These are phyloP conservation scores for Zymoseptoria pseudotritici DNA, from an alignment of 2,329 filamentous ascomycete species.

Conservation along the genomic window DNA sequence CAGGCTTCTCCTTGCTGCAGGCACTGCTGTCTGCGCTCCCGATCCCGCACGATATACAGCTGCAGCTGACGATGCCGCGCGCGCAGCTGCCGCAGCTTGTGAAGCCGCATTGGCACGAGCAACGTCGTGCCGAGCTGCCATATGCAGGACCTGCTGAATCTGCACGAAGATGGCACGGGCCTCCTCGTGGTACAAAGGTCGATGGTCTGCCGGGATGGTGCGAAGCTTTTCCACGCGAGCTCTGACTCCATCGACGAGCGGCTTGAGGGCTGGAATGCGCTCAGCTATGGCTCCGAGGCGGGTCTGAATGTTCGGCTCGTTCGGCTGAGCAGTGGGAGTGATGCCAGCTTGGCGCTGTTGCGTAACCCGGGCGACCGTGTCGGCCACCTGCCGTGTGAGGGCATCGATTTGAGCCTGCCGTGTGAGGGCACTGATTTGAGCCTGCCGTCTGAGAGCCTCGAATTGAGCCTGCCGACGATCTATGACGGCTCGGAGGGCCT, in stretches of 20 bases:
- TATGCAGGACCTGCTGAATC: background rate
- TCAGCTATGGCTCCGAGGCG: background rate
- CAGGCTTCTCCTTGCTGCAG: background rate
- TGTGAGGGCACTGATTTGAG: no score
- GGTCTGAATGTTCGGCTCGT: no score
- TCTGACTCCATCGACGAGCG: background rate
- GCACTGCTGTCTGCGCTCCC: background rate
- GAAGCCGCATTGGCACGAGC: background rate
- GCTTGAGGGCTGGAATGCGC: background rate
- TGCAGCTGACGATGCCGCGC: background rate
- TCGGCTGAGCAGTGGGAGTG: background rate
- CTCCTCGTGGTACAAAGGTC: background rate
- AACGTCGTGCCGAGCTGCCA: background rate
- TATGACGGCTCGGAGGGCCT: no score
- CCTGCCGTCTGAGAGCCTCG: no score
- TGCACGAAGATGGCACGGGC: background rate
- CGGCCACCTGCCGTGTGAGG: no score
- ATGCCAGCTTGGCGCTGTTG: background rate
- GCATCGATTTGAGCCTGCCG: no score
- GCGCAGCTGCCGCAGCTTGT: background rate
- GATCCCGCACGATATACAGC: background rate
- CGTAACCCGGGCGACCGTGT: no score
- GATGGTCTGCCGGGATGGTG: background rate
- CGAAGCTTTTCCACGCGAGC: background rate
- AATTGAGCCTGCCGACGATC: no score